These are phyloP conservation scores for Massariosphaeria phaeospora DNA, from an alignment of 495 filamentous ascomycete genomes.

Conservation along the genomic window DNA sequence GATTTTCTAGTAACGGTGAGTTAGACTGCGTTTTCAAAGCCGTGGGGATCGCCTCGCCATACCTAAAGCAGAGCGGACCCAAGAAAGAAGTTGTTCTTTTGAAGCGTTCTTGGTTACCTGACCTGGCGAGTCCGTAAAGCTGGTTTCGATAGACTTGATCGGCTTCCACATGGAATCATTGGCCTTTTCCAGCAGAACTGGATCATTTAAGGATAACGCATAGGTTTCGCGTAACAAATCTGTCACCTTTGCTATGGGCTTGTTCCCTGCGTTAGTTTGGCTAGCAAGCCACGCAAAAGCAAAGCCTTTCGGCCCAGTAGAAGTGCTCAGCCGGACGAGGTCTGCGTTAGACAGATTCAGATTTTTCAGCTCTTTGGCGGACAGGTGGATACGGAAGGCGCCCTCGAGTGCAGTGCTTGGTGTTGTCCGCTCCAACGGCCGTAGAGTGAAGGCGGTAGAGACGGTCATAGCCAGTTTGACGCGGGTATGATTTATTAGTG, in stretches of 20 bases:
- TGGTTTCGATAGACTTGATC: slow-evolving; percentile 8
- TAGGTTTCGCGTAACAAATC: slow-evolving; percentile 44
- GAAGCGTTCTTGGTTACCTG: slow-evolving; percentile 30
- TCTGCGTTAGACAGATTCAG: slow-evolving; percentile 59
- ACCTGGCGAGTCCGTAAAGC: not conserved
- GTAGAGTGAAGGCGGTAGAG: slow-evolving; percentile 13
- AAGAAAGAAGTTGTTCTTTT: slow-evolving; percentile 42
- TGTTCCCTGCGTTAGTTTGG: slow-evolving; percentile 23
- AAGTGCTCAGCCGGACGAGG: slow-evolving; percentile 45
- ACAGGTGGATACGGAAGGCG: slow-evolving; percentile 64
- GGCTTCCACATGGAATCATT: slow-evolving; percentile 2
- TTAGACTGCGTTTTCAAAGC: not conserved
- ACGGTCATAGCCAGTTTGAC: no score
- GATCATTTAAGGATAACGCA: slow-evolving; percentile 19
- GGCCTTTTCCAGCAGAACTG: slow-evolving; percentile 20
- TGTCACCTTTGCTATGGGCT: slow-evolving; percentile 38
- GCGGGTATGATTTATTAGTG: no score
- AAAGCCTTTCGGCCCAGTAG: slow-evolving; percentile 7
- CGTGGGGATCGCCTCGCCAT: not conserved
- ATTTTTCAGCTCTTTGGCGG: slow-evolving; percentile 56
- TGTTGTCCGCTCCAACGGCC: slow-evolving; percentile 17
- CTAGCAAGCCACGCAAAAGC: slow-evolving; percentile 22
- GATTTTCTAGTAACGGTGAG: slow-evolving; percentile 8
- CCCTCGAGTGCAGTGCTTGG: slow-evolving; percentile 44
- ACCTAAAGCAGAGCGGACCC: slow-evolving; percentile 24